These are phyloP conservation scores for Striga hermonthica DNA, from an alignment of 305 asterid species.

Conservation along the genomic window DNA sequence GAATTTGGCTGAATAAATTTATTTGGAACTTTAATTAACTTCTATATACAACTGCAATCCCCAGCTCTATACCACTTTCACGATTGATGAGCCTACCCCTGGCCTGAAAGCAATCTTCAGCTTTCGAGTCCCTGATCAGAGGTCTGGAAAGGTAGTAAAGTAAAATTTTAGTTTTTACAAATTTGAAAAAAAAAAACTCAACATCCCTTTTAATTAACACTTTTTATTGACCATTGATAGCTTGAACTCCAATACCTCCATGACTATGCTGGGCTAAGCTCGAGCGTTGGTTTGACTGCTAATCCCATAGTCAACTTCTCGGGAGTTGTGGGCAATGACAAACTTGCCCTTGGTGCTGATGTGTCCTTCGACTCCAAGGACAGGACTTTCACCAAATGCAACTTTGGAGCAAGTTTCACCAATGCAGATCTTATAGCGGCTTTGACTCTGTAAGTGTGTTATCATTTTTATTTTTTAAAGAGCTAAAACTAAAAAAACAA, in stretches of 20 bases:
- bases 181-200: too few relatives aligned
- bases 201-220: background rate
- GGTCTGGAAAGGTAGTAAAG: constrained; percentile 58
- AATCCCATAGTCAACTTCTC: constrained; percentile 80
- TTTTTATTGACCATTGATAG: constrained; percentile 31
- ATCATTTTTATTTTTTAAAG: too few relatives aligned
- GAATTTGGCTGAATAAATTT: too few relatives aligned
- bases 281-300: constrained; percentile 82
- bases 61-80: constrained; percentile 54
- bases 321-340: constrained; percentile 62
- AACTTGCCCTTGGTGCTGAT: constrained; percentile 69
- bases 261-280: constrained; percentile 66
- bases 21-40: too few relatives aligned
- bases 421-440: constrained; percentile 52
- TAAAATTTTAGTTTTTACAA: too few relatives aligned
- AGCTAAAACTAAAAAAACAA: too few relatives aligned
- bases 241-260: constrained; percentile 64
- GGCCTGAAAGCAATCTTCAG: constrained; percentile 60
- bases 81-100: constrained; percentile 59
- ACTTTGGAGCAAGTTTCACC: constrained; percentile 50
- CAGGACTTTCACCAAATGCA: constrained; percentile 44
- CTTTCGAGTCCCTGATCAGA: constrained; percentile 60
- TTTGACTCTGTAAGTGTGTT: constrained; percentile 41
- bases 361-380: constrained; percentile 52
- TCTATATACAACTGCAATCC: too few relatives aligned